A percentile compares a stretch with the other conserved stretches of the same genome.
These are phyloP conservation scores for Hygrophorus russula DNA, from an alignment of 768 basidiomycete species.

Conservation along the genomic window DNA sequence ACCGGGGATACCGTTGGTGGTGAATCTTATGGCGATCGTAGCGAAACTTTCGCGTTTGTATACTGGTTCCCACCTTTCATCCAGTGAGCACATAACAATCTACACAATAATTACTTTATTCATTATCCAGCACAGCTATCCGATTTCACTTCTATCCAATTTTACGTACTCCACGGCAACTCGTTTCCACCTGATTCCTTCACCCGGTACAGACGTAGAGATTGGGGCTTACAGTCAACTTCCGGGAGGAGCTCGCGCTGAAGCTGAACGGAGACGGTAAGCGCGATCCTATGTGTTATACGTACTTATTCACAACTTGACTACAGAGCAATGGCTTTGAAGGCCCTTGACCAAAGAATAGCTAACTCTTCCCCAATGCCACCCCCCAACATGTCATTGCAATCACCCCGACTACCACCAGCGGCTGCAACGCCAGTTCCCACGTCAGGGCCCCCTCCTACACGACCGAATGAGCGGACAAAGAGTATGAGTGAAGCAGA, in stretches of 20 bases:
- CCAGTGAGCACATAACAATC: conserved; percentile 48
- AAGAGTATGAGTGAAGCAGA: conserved; percentile 27
- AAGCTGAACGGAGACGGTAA: conserved; percentile 91
- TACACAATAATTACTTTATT: conserved; percentile 1
- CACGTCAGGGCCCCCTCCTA: conserved; percentile 16
- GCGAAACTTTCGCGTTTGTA: conserved; percentile 91
- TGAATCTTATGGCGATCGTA: conserved; percentile 82
- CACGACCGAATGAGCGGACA: conserved; percentile 19
- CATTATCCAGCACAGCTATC: conserved; percentile 38
- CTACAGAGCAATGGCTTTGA: conserved; percentile 83
- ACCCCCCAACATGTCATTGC: conserved; percentile 15
- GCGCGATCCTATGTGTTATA: conserved; percentile 11
- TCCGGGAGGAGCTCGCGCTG: conserved; percentile 85
- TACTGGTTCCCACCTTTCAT: conserved; percentile 96
- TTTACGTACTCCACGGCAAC: conserved; percentile 55
- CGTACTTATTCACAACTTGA: conserved; percentile 6
- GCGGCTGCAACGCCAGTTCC: conserved; percentile 22
- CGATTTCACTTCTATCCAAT: conserved; percentile 57
- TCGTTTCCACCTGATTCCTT: conserved; percentile 66
- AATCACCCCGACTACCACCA: conserved; percentile 17
- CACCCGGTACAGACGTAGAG: conserved; percentile 54
- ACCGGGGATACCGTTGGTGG: conserved; percentile 51
- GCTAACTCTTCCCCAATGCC: conserved; percentile 46
- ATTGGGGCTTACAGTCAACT: conserved; percentile 59
- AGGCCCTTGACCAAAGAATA: conserved; percentile 89